Percentiles rank a stretch among this genome's conserved stretches.
phyloP scores from a whole-genome alignment of 495 filamentous ascomycete species.

The Amorphotheca resinae region DNA sequence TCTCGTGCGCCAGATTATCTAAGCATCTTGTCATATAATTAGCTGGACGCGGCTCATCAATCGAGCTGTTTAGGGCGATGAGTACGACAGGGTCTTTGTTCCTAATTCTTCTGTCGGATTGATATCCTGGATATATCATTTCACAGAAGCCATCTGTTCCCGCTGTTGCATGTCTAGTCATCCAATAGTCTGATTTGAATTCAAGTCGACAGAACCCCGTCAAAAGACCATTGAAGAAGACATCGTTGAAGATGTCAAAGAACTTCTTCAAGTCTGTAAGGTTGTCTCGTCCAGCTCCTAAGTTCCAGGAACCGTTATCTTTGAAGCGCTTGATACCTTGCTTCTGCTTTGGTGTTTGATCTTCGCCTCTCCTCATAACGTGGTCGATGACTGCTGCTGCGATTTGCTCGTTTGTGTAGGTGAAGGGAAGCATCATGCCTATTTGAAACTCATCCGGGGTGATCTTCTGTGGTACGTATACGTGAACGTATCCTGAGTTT shows the following conservation, averaged over 20 bases:
- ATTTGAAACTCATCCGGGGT: not conserved
- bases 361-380: not conserved
- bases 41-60: too few species aligned
- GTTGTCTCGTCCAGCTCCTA: not conserved
- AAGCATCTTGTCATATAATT: too few species aligned
- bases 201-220: not conserved
- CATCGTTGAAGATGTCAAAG: conserved; percentile 5
- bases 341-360: not conserved
- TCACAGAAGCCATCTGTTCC: too few species aligned
- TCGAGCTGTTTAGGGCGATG: too few species aligned
- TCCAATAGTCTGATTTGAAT: too few species aligned
- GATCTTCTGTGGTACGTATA: not conserved
- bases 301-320: not conserved
- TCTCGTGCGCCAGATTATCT: not conserved
- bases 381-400: not conserved
- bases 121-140: too few species aligned
- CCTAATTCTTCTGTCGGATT: too few species aligned
- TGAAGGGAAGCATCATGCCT: not conserved
- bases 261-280: not conserved
- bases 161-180: too few species aligned
- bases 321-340: not conserved
- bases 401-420: not conserved
- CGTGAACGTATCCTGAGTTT: too few species aligned
- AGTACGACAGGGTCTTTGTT: too few species aligned
- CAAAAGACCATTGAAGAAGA: not conserved